Conservation (phyloP, 2,329 filamentous ascomycete genomes). For the Colletotrichum sp. region DNA sequence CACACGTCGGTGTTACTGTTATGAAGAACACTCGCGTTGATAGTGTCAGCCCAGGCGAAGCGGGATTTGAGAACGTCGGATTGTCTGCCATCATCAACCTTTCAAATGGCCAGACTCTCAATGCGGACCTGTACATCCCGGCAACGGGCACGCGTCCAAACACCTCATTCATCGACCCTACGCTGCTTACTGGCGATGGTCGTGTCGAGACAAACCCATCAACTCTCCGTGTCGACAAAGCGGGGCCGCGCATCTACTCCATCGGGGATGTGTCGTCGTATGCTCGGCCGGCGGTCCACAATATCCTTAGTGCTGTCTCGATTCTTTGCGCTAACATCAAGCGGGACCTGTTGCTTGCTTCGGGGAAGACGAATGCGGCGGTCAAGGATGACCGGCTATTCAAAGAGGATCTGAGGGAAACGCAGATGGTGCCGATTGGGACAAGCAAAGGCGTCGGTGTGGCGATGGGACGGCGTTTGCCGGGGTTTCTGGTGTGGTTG, state of each 20-base stretch:
- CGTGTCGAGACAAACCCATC: slow-evolving; percentile 39
- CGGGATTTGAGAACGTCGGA: slow-evolving; percentile 30
- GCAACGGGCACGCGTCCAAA: slow-evolving; percentile 46
- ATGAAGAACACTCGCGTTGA: slow-evolving; percentile 43
- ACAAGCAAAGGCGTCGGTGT: slow-evolving; percentile 48
- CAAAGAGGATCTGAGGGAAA: slow-evolving; percentile 46
- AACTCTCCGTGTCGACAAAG: slow-evolving; percentile 38
- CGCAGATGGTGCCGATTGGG: slow-evolving; percentile 52
- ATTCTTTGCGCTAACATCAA: slow-evolving; percentile 52
- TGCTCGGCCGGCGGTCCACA: slow-evolving; percentile 45
- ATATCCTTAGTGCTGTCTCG: slow-evolving; percentile 42
- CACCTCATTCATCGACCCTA: slow-evolving; percentile 37
- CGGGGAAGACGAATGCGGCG: slow-evolving; percentile 23
- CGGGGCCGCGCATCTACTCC: slow-evolving; percentile 44
- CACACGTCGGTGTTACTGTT: slow-evolving; percentile 50
- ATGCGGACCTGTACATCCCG: slow-evolving; percentile 53
- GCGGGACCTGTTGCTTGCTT: slow-evolving; percentile 47
- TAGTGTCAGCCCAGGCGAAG: slow-evolving; percentile 29
- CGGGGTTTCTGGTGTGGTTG: slow-evolving; percentile 50
- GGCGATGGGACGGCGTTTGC: slow-evolving; percentile 44
- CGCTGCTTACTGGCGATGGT: slow-evolving; percentile 35
- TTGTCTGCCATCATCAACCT: slow-evolving; percentile 39
- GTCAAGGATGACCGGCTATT: slow-evolving; percentile 36
- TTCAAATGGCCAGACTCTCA: slow-evolving; percentile 38
- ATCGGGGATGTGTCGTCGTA: slow-evolving; percentile 48